These are phyloP conservation scores for Phytophthora tentaculata DNA, from an alignment of 352 stramenopile genomes.

Conservation along the genomic window DNA sequence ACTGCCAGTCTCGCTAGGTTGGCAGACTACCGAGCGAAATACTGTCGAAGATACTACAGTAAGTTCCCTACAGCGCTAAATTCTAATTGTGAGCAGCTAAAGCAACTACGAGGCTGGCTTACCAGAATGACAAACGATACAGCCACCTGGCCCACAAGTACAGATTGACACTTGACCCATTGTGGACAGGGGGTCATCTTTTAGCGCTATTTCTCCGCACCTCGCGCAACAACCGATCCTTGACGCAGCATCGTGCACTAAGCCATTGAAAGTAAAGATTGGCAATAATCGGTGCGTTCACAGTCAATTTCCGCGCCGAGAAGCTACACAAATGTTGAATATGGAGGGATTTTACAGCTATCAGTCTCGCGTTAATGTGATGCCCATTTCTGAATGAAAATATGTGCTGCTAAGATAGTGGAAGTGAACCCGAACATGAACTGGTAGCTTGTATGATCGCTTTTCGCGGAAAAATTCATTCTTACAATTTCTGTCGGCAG, in stretches of 20 bases:
- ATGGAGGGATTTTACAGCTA: slow-evolving; percentile 3
- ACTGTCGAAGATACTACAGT: slow-evolving; percentile 5
- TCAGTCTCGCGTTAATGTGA: not conserved
- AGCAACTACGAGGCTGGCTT: slow-evolving; percentile 1
- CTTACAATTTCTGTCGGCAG: not conserved
- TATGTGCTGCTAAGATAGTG: not conserved
- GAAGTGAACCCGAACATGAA: slow-evolving; percentile 8
- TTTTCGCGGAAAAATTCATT: not conserved
- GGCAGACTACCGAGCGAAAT: slow-evolving; percentile 14
- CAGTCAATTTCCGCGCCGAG: not conserved
- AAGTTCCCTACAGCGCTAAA: slow-evolving; percentile 7
- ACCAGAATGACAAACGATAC: slow-evolving; percentile 12
- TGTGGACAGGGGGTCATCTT: slow-evolving; percentile 5
- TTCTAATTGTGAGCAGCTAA: not conserved
- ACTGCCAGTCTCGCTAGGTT: slow-evolving; percentile 16
- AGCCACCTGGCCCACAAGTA: slow-evolving; percentile 11
- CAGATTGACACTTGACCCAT: not conserved
- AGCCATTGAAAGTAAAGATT: not conserved
- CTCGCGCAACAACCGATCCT: not conserved
- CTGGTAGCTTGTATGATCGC: not conserved
- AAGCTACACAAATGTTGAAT: not conserved
- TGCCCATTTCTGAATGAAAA: slow-evolving; percentile 12
- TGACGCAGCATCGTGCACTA: not conserved
- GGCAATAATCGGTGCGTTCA: not conserved
- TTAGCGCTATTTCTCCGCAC: not conserved